Evolutionary conservation across 768 basidiomycete genomes (phyloP), one percentile per base, ranked within the genome.

Genomic region (Phaeotremella skinneri): DNA sequence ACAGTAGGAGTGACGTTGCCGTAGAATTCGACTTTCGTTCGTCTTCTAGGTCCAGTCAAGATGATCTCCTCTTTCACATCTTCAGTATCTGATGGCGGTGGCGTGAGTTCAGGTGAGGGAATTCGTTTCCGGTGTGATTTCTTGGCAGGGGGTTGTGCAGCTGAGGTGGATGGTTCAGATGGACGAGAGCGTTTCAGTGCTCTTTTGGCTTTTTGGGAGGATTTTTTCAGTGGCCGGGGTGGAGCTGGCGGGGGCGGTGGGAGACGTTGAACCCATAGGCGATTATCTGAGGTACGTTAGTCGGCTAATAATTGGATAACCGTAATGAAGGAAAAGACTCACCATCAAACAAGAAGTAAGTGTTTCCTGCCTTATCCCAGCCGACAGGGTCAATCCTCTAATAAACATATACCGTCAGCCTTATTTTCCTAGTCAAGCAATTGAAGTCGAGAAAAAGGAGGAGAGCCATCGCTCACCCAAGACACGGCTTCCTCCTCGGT

Each of bases 301-400:
- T 52, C 23, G 41, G 43, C 6, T n/a, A 13, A 7, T 5, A 20
- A 4, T 29, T 45, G 21, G 14, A 53, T 30, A 54, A 21, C 26
- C 32, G 14, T 42, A 11, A 25, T 50, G 49, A 62, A 25, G 25
- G 26, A 16, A 4, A 3, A 17, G 14, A 58, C 73, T 52, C 34
- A 76, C 77, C 77, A 39, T 78, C 76, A 60, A 78, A 78, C 26
- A 78, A 56, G 59, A 62, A 78, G 59, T 76, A 78, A 4, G 72
- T 75, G 57, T 78, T 78, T 5, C 73, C 76, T 14, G 54, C 48
- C 48, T 67, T 73, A 51, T 78, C 78, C 72, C 73, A 78, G 2
- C 78, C 78, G 9, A 75, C 56, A 41, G 78, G 78, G 26, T 78
- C 75, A 20, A 78, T 68, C 25, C 78, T 63, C 78, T 76, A 43